Percentiles rank a stretch among this genome's conserved stretches.
phyloP scores from a whole-genome alignment of 1,139 yeast species.

The Dujonia santamariae region DNA sequence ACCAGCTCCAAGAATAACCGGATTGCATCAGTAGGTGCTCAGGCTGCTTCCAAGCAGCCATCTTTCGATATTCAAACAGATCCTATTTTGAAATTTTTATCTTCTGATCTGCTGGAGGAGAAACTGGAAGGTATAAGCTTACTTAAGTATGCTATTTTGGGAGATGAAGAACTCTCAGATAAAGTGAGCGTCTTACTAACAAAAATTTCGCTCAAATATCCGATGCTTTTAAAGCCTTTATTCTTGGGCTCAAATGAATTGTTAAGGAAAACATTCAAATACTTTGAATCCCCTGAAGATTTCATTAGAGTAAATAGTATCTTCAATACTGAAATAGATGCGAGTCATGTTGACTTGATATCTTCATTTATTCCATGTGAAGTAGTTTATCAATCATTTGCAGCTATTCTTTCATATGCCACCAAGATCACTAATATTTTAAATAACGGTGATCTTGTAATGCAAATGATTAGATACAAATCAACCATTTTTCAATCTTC shows the following conservation, averaged over 20 bases:
- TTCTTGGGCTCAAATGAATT: constrained; percentile 25
- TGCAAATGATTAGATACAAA: constrained; percentile 35
- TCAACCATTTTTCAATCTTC: constrained; percentile 26
- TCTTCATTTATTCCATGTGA: constrained; percentile 23
- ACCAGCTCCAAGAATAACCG: constrained; percentile 3
- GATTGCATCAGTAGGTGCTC: constrained; percentile 5
- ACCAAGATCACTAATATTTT: constrained; percentile 30
- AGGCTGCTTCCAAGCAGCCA: not conserved
- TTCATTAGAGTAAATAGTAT: constrained; percentile 33
- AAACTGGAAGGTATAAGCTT: constrained; percentile 36
- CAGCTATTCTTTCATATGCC: constrained; percentile 26
- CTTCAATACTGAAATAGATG: constrained; percentile 23
- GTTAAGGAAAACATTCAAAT: constrained; percentile 20
- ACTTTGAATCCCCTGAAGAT: constrained; percentile 29
- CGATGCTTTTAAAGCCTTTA: constrained; percentile 28
- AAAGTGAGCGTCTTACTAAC: constrained; percentile 21
- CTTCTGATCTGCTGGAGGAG: constrained; percentile 26
- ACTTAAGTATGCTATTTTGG: constrained; percentile 37
- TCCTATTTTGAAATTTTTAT: constrained; percentile 34
- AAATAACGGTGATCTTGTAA: constrained; percentile 28
- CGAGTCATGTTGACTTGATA: constrained; percentile 20
- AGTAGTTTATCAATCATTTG: constrained; percentile 27
- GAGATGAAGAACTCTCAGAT: constrained; percentile 31
- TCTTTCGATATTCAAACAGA: constrained; percentile 27
- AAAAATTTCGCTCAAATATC: constrained; percentile 28